A percentile compares a stretch with the other conserved stretches of the same genome.
These are phyloP conservation scores for Scopulariopsis brevicaulis DNA, from an alignment of 2,329 filamentous ascomycete genomes.

Conservation along the genomic window DNA sequence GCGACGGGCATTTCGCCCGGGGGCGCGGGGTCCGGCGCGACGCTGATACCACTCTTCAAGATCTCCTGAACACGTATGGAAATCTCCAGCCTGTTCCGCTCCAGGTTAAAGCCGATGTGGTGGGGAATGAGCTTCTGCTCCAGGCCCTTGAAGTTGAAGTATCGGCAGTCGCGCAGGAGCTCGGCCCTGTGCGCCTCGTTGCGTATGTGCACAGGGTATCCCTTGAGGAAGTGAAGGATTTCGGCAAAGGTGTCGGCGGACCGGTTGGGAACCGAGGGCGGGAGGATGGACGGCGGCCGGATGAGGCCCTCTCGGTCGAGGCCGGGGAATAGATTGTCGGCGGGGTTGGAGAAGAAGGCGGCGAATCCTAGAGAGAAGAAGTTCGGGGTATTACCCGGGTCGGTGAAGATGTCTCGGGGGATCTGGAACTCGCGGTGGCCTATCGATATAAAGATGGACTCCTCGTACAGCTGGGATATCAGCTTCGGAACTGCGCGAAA, in stretches of 20 bases:
- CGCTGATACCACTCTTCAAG: conserved; percentile 71
- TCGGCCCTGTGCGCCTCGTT: conserved; percentile 66
- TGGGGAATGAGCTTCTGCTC: conserved; percentile 81
- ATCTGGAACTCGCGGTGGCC: conserved; percentile 83
- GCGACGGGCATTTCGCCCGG: conserved; percentile 17
- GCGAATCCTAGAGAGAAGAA: conserved; percentile 90
- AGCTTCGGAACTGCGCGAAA: conserved; percentile 61
- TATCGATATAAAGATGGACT: conserved; percentile 85
- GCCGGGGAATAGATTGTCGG: conserved; percentile 69
- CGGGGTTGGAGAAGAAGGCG: conserved; percentile 71
- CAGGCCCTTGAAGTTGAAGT: conserved; percentile 84
- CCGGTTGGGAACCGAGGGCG: conserved; percentile 69
- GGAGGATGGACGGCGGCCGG: conserved; percentile 75
- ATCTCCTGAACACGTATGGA: conserved; percentile 72
- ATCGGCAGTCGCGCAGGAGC: conserved; percentile 75
- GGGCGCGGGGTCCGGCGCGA: conserved; percentile 34
- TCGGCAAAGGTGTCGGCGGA: conserved; percentile 79
- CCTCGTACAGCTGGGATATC: conserved; percentile 82
- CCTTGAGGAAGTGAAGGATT: conserved; percentile 68
- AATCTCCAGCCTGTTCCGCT: conserved; percentile 61
- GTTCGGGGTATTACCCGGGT: conserved; percentile 84
- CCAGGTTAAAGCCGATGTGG: conserved; percentile 62
- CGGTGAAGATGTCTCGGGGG: conserved; percentile 74
- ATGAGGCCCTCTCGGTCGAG: conserved; percentile 68
- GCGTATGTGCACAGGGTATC: conserved; percentile 70